These are phyloP conservation scores for Sphaerulina vaccinii DNA, from an alignment of 2,329 filamentous ascomycete genomes.

Conservation along the genomic window DNA sequence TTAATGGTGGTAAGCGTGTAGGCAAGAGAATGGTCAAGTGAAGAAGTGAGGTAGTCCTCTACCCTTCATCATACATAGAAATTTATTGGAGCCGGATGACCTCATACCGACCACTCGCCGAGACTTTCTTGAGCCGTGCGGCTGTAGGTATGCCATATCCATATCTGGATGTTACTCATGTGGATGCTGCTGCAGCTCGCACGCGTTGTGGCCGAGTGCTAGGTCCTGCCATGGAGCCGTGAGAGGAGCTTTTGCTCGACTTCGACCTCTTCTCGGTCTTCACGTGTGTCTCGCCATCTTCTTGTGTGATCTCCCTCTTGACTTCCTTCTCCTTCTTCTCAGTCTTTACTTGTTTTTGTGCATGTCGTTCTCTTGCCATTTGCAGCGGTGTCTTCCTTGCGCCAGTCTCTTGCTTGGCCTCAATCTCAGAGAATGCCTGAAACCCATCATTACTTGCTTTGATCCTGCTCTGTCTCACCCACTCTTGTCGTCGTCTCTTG, in stretches of 20 bases:
- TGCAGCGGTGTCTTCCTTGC: conserved; percentile 53
- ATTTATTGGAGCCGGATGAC: no score
- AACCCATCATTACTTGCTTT: conserved; percentile 53
- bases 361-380: conserved; percentile 58
- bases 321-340: conserved; percentile 32
- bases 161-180: no score
- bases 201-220: conserved; percentile 12
- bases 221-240: conserved; percentile 5
- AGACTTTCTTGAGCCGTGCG: conserved; percentile 1
- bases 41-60: no score
- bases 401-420: conserved; percentile 30
- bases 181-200: conserved; percentile 7
- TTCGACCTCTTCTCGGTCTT: conserved; percentile 30
- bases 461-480: conserved; percentile 60
- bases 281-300: conserved; percentile 2
- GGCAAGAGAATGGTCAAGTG: neutral
- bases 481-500: conserved; percentile 61
- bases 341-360: conserved; percentile 44
- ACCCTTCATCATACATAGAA: neutral
- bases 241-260: conserved; percentile 13
- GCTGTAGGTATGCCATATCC: neutral
- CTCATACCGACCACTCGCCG: conserved; percentile 10
- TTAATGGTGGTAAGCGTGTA: neutral
- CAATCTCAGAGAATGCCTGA: conserved; percentile 50
- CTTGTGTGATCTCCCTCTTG: conserved; percentile 4